These are phyloP conservation scores for Alternaria sp. DNA, from an alignment of 2,329 filamentous ascomycete genomes.

Conservation along the genomic window DNA sequence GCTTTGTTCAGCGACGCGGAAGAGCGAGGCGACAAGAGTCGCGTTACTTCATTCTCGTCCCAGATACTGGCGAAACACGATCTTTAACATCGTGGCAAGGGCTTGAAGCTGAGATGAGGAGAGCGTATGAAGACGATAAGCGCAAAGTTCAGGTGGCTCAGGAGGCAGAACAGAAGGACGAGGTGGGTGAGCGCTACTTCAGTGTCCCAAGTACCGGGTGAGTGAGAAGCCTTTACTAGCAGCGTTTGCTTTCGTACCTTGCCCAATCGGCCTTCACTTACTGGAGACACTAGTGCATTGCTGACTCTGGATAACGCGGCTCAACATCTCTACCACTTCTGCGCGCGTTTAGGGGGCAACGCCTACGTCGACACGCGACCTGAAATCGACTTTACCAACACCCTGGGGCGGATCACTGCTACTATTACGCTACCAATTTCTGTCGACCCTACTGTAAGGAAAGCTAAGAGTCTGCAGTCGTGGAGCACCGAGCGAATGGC, in stretches of 20 bases:
- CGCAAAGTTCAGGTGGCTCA: constrained; percentile 57
- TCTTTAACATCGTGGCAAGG: constrained; percentile 63
- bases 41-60: constrained; percentile 60
- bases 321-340: constrained; percentile 83
- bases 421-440: constrained; percentile 74
- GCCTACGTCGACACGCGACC: constrained; percentile 71
- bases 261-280: background rate
- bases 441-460: constrained; percentile 68
- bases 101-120: constrained; percentile 76
- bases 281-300: constrained; percentile 59
- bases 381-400: constrained; percentile 66
- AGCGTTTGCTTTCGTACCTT: background rate
- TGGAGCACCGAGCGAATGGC: constrained; percentile 78
- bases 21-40: constrained; percentile 66
- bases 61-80: constrained; percentile 40
- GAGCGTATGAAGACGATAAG: constrained; percentile 69
- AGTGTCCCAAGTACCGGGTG: constrained; percentile 36
- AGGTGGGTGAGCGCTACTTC: constrained; percentile 42
- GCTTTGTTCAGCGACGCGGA: constrained; percentile 70
- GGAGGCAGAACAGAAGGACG: constrained; percentile 58
- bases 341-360: constrained; percentile 63
- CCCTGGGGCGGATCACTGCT: constrained; percentile 53
- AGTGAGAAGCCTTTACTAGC: constrained; percentile 8
- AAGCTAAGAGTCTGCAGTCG: constrained; percentile 55
- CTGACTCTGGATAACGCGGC: constrained; percentile 77